Evolutionary conservation across 345 rosid genomes (phyloP), one percentile per base, ranked within the genome.

Genomic region (Sonneratia alba): DNA sequence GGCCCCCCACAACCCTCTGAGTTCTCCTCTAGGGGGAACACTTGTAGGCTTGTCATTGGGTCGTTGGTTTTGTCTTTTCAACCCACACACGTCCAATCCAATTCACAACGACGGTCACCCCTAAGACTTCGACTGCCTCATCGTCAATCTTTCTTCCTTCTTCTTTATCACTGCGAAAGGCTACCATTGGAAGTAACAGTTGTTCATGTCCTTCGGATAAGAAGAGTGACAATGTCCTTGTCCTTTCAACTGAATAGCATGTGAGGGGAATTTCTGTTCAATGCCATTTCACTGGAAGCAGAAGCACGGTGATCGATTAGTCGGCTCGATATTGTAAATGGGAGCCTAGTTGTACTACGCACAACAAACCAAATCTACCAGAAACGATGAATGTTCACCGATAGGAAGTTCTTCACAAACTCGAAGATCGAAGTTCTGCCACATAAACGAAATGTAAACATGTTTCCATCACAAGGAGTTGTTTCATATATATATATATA

Each of bases 41-140:
- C 34, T 6, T 47, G 71, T 56, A 4, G 27, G 21, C 15, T 68
- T 14, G n/a, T 68, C 21, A 45, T 24, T 32, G 27, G 24, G 38
- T 68, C 38, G 15, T 14, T 47, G 71, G 38, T 47, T 68, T 45
- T 68, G 71, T 68, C 71, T 16, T 68, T 68, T 68, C 71, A 27
- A 3, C 55, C 37, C 71, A 24, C 37, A 3, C 22, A 55, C 16
- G 61, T 55, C 24, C 61, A 55, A 21, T 55, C 61, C 61, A 55
- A 55, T 15, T 55, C 61, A 15, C 1, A 13, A 53, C 2, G 59
- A 16, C 7, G 9, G 5, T 53, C 59, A 12, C 6, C 59, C 0
- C n/a, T 19, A 3, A 16, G 59, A 7, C 22, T 53, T 53, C 59
- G 22, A 53, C 22, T 53, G 21, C 22, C 22, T 3, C 5, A 16